These are phyloP conservation scores for Xylariaceae sp. DNA, from an alignment of 2,329 filamentous ascomycete genomes.

Conservation along the genomic window DNA sequence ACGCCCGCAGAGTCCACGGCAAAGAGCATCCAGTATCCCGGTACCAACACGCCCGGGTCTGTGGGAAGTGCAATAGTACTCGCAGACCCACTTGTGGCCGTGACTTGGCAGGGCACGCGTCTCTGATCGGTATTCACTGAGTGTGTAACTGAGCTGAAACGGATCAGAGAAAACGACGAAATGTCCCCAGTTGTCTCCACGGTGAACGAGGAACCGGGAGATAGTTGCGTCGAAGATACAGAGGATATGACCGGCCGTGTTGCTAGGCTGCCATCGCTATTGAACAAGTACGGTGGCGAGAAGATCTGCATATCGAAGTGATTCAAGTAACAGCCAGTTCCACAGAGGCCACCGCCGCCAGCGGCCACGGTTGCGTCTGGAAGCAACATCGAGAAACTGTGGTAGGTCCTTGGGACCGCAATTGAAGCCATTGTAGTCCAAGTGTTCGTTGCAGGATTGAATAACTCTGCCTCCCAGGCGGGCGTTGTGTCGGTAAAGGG, in stretches of 20 bases:
- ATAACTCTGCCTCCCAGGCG: constrained; percentile 38
- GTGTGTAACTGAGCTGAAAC: constrained; percentile 44
- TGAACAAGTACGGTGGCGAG: constrained; percentile 48
- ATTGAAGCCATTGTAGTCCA: constrained; percentile 32
- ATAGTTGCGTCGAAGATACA: constrained; percentile 27
- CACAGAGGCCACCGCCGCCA: constrained; percentile 48
- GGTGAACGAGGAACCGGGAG: constrained; percentile 32
- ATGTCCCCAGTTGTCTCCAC: constrained; percentile 29
- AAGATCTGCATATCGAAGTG: constrained; percentile 50
- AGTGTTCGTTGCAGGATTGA: constrained; percentile 32
- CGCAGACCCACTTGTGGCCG: constrained; percentile 19
- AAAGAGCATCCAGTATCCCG: constrained; percentile 48
- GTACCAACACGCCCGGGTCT: constrained; percentile 42
- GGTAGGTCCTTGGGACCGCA: constrained; percentile 39
- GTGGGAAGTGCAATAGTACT: constrained; percentile 34
- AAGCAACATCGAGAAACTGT: constrained; percentile 40
- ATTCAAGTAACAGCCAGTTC: constrained; percentile 38
- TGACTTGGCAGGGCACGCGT: constrained; percentile 36
- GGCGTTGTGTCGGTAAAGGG: constrained; percentile 37
- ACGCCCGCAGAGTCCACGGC: constrained; percentile 38
- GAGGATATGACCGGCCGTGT: constrained; percentile 37
- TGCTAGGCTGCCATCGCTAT: constrained; percentile 33
- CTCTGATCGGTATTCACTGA: constrained; percentile 52
- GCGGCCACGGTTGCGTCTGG: constrained; percentile 42
- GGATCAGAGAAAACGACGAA: constrained; percentile 37